Evolutionary conservation across 179 eudicot genomes (phyloP), one percentile per base, ranked within the genome.

Genomic region (Beta lomatogona): DNA sequence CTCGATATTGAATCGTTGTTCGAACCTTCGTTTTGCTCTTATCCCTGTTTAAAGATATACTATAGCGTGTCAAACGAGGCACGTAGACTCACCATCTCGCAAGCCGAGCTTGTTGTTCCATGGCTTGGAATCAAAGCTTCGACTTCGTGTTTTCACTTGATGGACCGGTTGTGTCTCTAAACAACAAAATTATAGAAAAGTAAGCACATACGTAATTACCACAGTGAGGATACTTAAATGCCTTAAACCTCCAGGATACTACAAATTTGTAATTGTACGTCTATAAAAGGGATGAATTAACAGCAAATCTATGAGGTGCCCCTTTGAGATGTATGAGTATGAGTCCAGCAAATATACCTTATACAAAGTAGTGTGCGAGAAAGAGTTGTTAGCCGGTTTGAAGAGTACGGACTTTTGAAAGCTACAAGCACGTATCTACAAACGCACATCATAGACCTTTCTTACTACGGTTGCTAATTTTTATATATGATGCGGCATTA

Each of bases 91-190:
- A 90, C 94, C 91, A 77, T 90, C 93, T 6, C 91, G 89, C 80
- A 91, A 84, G n/a, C 53, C 88, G 93, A 75, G 94, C 94, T 81
- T 91, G 93, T 71, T 89, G 88, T 82, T 89, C 93, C 92, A 91
- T 88, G 46, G 87, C 84, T 68, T 89, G 95, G 57, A 92, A 82
- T 36, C 89, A 90, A n/a, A 89, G 86, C 84, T 90, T 90, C 71
- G 90, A 91, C 57, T 90, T 85, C 13, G 91, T 84, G 77, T 91
- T 91, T 82, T 91, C 94, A 75, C 88, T 73, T 52, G 81, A 58
- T 64, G 90, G 82, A 36, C 91, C 90, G 45, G 83, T 83, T 14
- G 90, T 88, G 79, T 90, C 95, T 82, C 92, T 86, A 73, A 41
- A 82, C 9, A 66, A 53, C 46, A 52, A 80, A 48, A n/a, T 11